These are phyloP conservation scores for Boletus reticulatus DNA, from an alignment of 768 basidiomycete genomes.

Conservation along the genomic window DNA sequence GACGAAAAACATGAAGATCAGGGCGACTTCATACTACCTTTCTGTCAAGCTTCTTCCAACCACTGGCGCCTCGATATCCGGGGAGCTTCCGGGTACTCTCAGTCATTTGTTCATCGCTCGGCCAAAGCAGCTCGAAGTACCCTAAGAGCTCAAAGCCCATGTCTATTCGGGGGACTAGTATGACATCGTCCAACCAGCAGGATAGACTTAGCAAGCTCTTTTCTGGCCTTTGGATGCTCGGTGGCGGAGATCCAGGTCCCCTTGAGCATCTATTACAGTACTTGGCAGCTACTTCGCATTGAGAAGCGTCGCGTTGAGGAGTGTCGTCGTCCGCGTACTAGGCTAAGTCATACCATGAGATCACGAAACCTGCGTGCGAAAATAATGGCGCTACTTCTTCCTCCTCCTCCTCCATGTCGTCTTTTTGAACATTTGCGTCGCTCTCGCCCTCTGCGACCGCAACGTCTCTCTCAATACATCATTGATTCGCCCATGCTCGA, in stretches of 20 bases:
- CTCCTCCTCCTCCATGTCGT: slow-evolving; percentile 38
- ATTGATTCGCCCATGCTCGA: slow-evolving; percentile 47
- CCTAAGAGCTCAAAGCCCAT: neutral
- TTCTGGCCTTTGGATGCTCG: slow-evolving; percentile 34
- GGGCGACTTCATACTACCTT: neutral
- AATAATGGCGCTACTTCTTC: slow-evolving; percentile 33
- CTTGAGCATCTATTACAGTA: slow-evolving; percentile 27
- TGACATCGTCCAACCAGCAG: slow-evolving; percentile 21
- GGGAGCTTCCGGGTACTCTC: slow-evolving; percentile 40
- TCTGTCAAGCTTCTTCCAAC: slow-evolving; percentile 16
- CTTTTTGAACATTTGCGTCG: slow-evolving; percentile 38
- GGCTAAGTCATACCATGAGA: slow-evolving; percentile 21
- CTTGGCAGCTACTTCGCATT: slow-evolving; percentile 37
- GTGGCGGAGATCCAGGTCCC: slow-evolving; percentile 21
- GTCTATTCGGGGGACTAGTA: slow-evolving; percentile 19
- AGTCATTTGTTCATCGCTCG: slow-evolving; percentile 36
- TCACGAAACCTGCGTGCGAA: slow-evolving; percentile 19
- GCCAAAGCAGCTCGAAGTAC: slow-evolving; percentile 8
- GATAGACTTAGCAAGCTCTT: slow-evolving; percentile 37
- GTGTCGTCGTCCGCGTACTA: slow-evolving; percentile 16
- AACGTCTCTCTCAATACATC: slow-evolving; percentile 45
- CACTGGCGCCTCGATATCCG: slow-evolving; percentile 6
- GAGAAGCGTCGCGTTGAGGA: slow-evolving; percentile 28
- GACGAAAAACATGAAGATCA: too few relatives aligned
- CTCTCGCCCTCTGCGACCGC: slow-evolving; percentile 21